These are phyloP conservation scores for Balakata baccata DNA, from an alignment of 345 rosid species.

Conservation along the genomic window DNA sequence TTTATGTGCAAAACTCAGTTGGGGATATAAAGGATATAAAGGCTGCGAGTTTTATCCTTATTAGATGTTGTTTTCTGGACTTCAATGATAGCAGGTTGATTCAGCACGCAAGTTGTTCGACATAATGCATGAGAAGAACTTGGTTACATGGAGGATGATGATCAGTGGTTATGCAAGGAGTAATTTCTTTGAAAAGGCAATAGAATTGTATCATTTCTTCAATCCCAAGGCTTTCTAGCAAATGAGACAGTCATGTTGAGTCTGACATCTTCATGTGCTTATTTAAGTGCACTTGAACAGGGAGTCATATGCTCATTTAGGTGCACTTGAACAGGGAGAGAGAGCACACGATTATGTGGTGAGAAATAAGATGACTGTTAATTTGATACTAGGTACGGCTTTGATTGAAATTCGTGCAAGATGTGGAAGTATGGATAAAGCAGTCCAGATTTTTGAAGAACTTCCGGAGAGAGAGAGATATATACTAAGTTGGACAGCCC, in stretches of 20 bases:
- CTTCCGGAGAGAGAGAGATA: conserved; percentile 55
- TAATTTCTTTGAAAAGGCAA: conserved; percentile 40
- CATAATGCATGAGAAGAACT: conserved; percentile 65
- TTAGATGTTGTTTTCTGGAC: conserved; percentile 72
- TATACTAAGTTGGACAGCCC: conserved; percentile 60
- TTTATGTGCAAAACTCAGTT: conserved; percentile 52
- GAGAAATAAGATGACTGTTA: conserved; percentile 36
- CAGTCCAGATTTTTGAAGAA: conserved; percentile 44
- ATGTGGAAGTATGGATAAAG: conserved; percentile 60
- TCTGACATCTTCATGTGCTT: conserved; percentile 66
- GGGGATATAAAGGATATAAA: conserved; percentile 42
- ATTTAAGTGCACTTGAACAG: conserved; percentile 55
- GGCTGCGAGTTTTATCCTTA: conserved; percentile 46
- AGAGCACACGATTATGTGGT: conserved; percentile 56
- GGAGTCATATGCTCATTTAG: too few relatives aligned
- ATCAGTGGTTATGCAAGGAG: conserved; percentile 60
- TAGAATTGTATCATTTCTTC: conserved; percentile 51
- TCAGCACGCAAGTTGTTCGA: conserved; percentile 64
- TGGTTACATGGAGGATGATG: conserved; percentile 75
- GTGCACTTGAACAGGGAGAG: conserved; percentile 55
- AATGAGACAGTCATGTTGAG: conserved; percentile 71
- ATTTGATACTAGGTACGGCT: conserved; percentile 65
- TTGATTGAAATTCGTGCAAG: conserved; percentile 70
- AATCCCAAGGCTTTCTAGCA: conserved; percentile 42
- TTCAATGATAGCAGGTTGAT: conserved; percentile 50